A percentile compares a stretch with the other conserved stretches of the same genome.
Evolutionary conservation across 2,329 filamentous ascomycete species (phyloP).

Genomic region (Ophiostoma ips): DNA sequence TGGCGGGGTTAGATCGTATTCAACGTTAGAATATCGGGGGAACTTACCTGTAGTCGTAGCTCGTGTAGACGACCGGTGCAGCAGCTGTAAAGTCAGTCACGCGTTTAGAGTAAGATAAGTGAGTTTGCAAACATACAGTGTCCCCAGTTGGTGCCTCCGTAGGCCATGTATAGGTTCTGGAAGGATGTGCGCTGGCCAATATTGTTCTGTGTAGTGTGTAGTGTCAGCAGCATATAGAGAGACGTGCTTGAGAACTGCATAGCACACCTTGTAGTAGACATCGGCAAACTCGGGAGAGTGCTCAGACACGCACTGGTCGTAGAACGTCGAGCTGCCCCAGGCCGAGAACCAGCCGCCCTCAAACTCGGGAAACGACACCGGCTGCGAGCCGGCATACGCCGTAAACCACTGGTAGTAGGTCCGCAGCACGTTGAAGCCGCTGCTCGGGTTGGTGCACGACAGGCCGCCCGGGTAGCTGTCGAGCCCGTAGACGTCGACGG

Average conservation of each 20-base stretch:
- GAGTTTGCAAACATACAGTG: slow-evolving; percentile 20
- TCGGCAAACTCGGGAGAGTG: slow-evolving; percentile 34
- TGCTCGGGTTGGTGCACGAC: slow-evolving; percentile 33
- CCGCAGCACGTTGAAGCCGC: slow-evolving; percentile 34
- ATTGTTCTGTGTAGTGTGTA: slow-evolving; percentile 26
- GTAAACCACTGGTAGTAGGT: slow-evolving; percentile 44
- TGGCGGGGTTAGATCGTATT: slow-evolving; percentile 9
- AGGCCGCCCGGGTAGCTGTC: slow-evolving; percentile 33
- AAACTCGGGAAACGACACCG: slow-evolving; percentile 40
- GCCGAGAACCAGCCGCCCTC: slow-evolving; percentile 45
- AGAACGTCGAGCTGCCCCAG: slow-evolving; percentile 50
- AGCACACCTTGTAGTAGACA: slow-evolving; percentile 40
- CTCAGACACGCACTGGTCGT: slow-evolving; percentile 32
- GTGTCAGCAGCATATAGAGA: no score
- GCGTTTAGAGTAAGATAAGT: not conserved
- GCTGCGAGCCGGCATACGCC: slow-evolving; percentile 40
- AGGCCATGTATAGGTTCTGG: slow-evolving; percentile 32
- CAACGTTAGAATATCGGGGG: no score
- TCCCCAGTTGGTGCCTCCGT: slow-evolving; percentile 74
- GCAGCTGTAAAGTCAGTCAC: slow-evolving; percentile 19
- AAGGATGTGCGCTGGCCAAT: slow-evolving; percentile 35
- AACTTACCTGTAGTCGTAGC: slow-evolving; percentile 24
- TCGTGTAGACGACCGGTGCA: slow-evolving; percentile 34
- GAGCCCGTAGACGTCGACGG: slow-evolving; percentile 35
- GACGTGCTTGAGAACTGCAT: no score